Base-by-base conservation (phyloP, 2,329 filamentous ascomycete species). In the Calycina marina region DNA sequence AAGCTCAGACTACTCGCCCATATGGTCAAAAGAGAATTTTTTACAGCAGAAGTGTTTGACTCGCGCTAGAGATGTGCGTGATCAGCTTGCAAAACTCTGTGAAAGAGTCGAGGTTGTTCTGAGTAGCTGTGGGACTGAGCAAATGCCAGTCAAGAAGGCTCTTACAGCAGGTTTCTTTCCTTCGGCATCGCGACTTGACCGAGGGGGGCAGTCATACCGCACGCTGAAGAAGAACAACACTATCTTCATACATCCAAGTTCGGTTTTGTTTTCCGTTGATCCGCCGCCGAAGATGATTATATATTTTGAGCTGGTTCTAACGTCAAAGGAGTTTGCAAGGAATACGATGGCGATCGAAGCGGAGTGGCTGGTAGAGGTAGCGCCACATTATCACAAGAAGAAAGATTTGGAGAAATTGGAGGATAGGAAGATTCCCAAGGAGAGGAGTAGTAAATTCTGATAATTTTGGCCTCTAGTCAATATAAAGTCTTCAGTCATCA, bases 21-120 rank as follows among this genome's bases (percentile, higher is more conserved):
- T 92, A 28, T 98, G 86, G 86, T 65, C 82, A 1, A 76, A 77
- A 30, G 88, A 96, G 58, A 94, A 96, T 54, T 98, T 93, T 55
- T 54, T 98, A 6, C 86, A 96, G 52, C 84, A 93, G 53, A 74
- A 86, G 11, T 81, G 77, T n/a, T 65, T 98, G 3, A 90, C 78
- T 0, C 73, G 90, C 1, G 88, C 85, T 0, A 74, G 88, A 17
- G 86, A 96, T 47, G 84, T 98, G 2, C 75, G 86, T 30, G 90
- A 96, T 41, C 90, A 98, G 54, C 69, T 98, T 1, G 74, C 77
- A 32, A 88, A 92, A 48, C 70, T 98, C 3, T 94, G 88, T 56
- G 90, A 98, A 46, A 76, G 86, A 3, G 84, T 96, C 15, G 90
- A 94, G 56, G 80, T 96, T 4, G 66, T 70, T 0, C 69, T 72